phyloP scores from a whole-genome alignment of 2,329 filamentous ascomycete genomes.

The Penicillium occitanis region DNA sequence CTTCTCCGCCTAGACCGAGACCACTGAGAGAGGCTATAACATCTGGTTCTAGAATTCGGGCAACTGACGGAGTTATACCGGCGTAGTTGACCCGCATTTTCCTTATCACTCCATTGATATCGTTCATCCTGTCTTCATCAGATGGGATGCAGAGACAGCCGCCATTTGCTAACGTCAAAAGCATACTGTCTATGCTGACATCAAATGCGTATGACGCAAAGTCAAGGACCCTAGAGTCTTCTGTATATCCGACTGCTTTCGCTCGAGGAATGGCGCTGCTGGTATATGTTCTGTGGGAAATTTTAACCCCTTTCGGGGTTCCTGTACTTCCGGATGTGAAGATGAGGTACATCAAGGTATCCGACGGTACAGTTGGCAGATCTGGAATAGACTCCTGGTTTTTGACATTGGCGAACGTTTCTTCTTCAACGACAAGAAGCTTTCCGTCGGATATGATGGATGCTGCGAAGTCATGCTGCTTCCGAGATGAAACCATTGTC shows the following conservation, averaged over 20 bases:
- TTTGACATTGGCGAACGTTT: background rate
- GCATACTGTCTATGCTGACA: constrained; percentile 39
- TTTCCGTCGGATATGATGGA: constrained; percentile 23
- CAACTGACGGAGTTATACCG: constrained; percentile 59
- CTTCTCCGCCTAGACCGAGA: constrained; percentile 39
- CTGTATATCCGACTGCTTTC: constrained; percentile 50
- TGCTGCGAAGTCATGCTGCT: background rate
- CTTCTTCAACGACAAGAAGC: constrained; percentile 16
- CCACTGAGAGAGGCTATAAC: constrained; percentile 39
- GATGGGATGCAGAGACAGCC: constrained; percentile 58
- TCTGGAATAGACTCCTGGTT: constrained; percentile 13
- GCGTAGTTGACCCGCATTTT: constrained; percentile 52
- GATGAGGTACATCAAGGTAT: constrained; percentile 41
- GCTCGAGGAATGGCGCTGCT: constrained; percentile 56
- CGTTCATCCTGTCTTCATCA: constrained; percentile 43
- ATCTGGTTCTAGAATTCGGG: constrained; percentile 36
- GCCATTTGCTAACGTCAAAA: constrained; percentile 36
- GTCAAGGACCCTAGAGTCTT: constrained; percentile 43
- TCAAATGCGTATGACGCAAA: constrained; percentile 37
- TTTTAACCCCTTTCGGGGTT: constrained; percentile 27
- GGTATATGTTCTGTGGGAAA: constrained; percentile 60
- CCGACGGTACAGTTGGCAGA: constrained; percentile 28
- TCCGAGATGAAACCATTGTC: constrained; percentile 6
- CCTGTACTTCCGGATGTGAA: constrained; percentile 20
- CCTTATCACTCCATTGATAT: constrained; percentile 49